Evolutionary conservation across 2,329 filamentous ascomycete genomes (phyloP).

Genomic region (Aspergillus tanneri): DNA sequence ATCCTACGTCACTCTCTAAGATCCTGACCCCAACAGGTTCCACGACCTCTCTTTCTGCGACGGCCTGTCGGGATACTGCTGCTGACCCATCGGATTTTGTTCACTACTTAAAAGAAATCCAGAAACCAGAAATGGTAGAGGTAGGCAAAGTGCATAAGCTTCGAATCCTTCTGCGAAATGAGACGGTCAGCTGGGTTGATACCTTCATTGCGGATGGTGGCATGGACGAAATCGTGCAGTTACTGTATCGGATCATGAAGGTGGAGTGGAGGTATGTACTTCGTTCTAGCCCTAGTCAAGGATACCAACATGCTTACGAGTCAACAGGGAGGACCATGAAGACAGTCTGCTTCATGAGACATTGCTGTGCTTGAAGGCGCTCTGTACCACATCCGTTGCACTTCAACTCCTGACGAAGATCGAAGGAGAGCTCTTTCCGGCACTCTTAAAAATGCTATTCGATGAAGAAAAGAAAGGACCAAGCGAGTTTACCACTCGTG

Average conservation of each 20-base stretch:
- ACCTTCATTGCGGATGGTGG: conserved; percentile 84
- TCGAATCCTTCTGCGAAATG: conserved; percentile 82
- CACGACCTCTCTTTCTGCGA: conserved; percentile 54
- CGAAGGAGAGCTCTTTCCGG: conserved; percentile 78
- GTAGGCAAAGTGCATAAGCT: conserved; percentile 96
- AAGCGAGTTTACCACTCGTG: conserved; percentile 90
- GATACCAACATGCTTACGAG: conserved; percentile 24
- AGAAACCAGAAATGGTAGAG: conserved; percentile 79
- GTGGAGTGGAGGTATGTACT: conserved; percentile 84
- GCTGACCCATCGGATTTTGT: conserved; percentile 82
- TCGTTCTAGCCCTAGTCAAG: not conserved
- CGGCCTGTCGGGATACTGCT: conserved; percentile 70
- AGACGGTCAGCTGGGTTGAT: conserved; percentile 94
- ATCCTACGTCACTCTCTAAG: conserved; percentile 58
- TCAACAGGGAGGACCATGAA: conserved; percentile 82
- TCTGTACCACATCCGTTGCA: conserved; percentile 87
- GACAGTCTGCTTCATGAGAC: conserved; percentile 90
- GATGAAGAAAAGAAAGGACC: conserved; percentile 98
- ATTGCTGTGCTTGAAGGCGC: conserved; percentile 86
- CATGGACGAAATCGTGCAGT: conserved; percentile 83
- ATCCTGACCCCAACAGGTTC: conserved; percentile 56
- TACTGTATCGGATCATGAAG: conserved; percentile 88
- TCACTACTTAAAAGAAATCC: conserved; percentile 74
- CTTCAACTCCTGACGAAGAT: conserved; percentile 78
- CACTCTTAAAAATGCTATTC: conserved; percentile 83